Evolutionary conservation across 2,329 filamentous ascomycete genomes (phyloP), one percentile per base, ranked within the genome.

Genomic region (Passalora sequoiae): DNA sequence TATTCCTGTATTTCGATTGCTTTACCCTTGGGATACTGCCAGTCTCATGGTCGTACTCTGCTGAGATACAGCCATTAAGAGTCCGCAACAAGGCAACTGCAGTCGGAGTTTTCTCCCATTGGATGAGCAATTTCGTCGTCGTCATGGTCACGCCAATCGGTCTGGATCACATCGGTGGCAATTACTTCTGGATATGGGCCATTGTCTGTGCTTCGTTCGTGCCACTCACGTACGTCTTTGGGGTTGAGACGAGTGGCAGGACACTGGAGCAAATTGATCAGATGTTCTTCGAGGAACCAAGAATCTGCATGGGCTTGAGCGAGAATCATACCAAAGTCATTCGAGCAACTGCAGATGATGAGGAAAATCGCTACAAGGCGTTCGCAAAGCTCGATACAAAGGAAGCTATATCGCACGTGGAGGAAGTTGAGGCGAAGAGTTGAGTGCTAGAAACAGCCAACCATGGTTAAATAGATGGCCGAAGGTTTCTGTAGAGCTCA

Each of bases 121-220:
- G 71, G 72, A 68, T 71, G 8, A 69, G 64, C 46, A 72, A 70
- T 40, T 72, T 69, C 28, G 52, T 73, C 36, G 66, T 62, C 17
- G 50, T 64, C 15, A 53, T 58, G 46, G 52, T 57, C 33, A 50
- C 46, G 12, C 43, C 38, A 8, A 44, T 38, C 29, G 59, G 57
- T 19, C 46, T 61, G 27, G 43, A 53, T 29, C 46, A 40, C 24
- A 65, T 61, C 15, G 48, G 50, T 2, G 78, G 73, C 67, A 70
- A 69, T 44, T 78, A 72, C 38, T 79, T 72, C 64, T 68, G 77
- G 38, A 69, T 78, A 53, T 81, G 75, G 61, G 72, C 73, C 3
- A 67, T 70, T 13, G 68, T 76, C 52, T 77, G 76, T 59, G 73
- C 70, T 13, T 54, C 53, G 1, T 75, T 75, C 45, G 59, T 75